Percentiles rank a stretch among this genome's conserved stretches.
These are phyloP conservation scores for Pythium folliculosum DNA, from an alignment of 352 stramenopile species.

Conservation along the genomic window DNA sequence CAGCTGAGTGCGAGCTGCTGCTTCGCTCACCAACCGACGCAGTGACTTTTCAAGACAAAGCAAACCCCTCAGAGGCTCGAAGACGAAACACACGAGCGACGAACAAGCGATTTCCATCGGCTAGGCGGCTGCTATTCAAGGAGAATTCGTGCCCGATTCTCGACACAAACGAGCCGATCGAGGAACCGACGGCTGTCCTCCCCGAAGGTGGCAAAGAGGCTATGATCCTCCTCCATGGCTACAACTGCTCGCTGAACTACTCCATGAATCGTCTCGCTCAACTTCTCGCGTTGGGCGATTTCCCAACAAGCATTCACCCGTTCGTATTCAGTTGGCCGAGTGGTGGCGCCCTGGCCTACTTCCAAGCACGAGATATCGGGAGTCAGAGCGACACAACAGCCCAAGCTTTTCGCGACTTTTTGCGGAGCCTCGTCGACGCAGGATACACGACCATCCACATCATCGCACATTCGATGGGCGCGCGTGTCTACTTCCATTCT, in stretches of 20 bases:
- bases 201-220: constrained; percentile 34
- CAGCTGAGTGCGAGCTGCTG: constrained; percentile 39
- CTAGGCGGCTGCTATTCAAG: constrained; percentile 25
- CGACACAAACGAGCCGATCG: not conserved
- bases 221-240: constrained; percentile 65
- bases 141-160: constrained; percentile 30
- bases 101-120: constrained; percentile 19
- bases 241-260: constrained; percentile 75
- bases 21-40: constrained; percentile 51
- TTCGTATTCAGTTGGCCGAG: constrained; percentile 80
- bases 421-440: constrained; percentile 34
- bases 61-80: not conserved
- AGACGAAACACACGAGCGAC: constrained; percentile 1
- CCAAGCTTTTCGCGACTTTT: constrained; percentile 33
- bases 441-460: constrained; percentile 43
- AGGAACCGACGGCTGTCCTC: too few relatives aligned
- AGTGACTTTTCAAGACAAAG: constrained; percentile 52
- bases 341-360: constrained; percentile 59
- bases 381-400: constrained; percentile 36
- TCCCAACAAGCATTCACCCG: constrained; percentile 64
- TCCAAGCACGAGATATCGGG: constrained; percentile 31
- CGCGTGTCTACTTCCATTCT: constrained; percentile 37
- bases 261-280: constrained; percentile 59
- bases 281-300: constrained; percentile 63
- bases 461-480: constrained; percentile 45